phyloP scores from a whole-genome alignment of 768 basidiomycete species.

The Macrolepiota albuminosa region DNA sequence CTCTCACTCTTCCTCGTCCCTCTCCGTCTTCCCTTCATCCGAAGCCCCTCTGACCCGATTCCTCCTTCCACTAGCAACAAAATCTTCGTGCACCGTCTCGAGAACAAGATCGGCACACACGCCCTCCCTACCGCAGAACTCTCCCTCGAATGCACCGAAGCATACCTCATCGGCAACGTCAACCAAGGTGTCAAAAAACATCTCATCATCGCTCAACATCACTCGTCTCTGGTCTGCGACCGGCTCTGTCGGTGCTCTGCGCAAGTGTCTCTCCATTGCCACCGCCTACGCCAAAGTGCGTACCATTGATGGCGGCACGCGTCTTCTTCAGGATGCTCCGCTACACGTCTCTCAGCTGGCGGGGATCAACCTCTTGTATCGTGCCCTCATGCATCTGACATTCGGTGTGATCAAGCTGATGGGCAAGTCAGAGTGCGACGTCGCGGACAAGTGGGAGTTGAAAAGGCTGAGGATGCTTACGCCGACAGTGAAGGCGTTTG shows the following conservation, averaged over 20 bases:
- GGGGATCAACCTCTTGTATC: slow-evolving; percentile 54
- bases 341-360: slow-evolving; percentile 66
- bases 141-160: slow-evolving; percentile 52
- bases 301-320: slow-evolving; percentile 44
- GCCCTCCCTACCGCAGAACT: slow-evolving; percentile 75
- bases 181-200: slow-evolving; percentile 62
- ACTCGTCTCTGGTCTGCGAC: slow-evolving; percentile 68
- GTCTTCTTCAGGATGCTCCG: slow-evolving; percentile 48
- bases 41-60: slow-evolving; percentile 30
- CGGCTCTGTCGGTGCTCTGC: slow-evolving; percentile 49
- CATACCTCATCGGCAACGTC: slow-evolving; percentile 54
- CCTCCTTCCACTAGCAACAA: slow-evolving; percentile 55
- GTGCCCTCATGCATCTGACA: slow-evolving; percentile 57
- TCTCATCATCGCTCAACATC: slow-evolving; percentile 71
- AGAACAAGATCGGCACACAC: slow-evolving; percentile 76
- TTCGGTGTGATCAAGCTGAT: slow-evolving; percentile 57
- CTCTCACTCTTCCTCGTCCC: slow-evolving; percentile 76
- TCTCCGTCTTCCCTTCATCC: slow-evolving; percentile 51
- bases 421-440: slow-evolving; percentile 57
- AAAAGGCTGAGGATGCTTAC: slow-evolving; percentile 58
- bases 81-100: slow-evolving; percentile 66
- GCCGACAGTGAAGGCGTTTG: slow-evolving; percentile 66
- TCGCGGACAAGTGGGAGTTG: slow-evolving; percentile 44
- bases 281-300: slow-evolving; percentile 60
- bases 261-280: slow-evolving; percentile 62